These are phyloP conservation scores for Serpula lacrymans DNA, from an alignment of 768 basidiomycete species.

Conservation along the genomic window DNA sequence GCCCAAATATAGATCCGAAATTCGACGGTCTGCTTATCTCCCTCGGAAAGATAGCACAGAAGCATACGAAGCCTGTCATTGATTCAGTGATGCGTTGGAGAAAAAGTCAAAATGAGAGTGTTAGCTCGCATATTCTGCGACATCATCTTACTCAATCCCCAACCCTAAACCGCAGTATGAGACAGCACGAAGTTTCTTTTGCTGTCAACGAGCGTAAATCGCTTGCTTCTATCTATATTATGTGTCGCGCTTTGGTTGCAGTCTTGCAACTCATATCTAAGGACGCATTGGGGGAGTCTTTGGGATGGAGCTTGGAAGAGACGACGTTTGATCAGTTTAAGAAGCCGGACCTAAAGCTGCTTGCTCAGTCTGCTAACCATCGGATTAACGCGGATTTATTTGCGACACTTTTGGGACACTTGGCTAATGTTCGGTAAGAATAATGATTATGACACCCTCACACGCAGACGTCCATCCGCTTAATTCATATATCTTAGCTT, in stretches of 20 bases:
- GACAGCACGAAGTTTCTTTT: conserved; percentile 43
- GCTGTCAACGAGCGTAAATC: conserved; percentile 69
- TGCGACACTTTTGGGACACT: conserved; percentile 77
- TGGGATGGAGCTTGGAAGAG: conserved; percentile 82
- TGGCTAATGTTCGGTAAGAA: conserved; percentile 79
- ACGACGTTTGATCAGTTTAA: conserved; percentile 85
- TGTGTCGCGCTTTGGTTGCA: conserved; percentile 82
- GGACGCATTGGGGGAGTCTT: conserved; percentile 71
- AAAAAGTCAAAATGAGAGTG: conserved; percentile 65
- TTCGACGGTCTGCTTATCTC: conserved; percentile 87
- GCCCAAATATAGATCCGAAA: conserved; percentile 65
- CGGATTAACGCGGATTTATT: conserved; percentile 79
- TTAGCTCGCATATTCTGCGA: conserved; percentile 46
- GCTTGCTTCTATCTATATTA: conserved; percentile 85
- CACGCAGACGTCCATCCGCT: neutral
- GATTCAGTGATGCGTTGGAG: conserved; percentile 89
- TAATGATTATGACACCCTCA: conserved; percentile 3
- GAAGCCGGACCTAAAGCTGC: conserved; percentile 63
- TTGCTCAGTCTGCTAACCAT: conserved; percentile 70
- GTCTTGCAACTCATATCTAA: conserved; percentile 70
- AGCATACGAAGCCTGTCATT: conserved; percentile 78
- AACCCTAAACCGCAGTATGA: conserved; percentile 27
- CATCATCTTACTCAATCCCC: conserved; percentile 41
- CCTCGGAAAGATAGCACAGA: conserved; percentile 81
- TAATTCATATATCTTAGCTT: conserved; percentile 48